These are phyloP conservation scores for Trypanosoma lewisi DNA, from an alignment of 208 protist genomes.

Conservation along the genomic window DNA sequence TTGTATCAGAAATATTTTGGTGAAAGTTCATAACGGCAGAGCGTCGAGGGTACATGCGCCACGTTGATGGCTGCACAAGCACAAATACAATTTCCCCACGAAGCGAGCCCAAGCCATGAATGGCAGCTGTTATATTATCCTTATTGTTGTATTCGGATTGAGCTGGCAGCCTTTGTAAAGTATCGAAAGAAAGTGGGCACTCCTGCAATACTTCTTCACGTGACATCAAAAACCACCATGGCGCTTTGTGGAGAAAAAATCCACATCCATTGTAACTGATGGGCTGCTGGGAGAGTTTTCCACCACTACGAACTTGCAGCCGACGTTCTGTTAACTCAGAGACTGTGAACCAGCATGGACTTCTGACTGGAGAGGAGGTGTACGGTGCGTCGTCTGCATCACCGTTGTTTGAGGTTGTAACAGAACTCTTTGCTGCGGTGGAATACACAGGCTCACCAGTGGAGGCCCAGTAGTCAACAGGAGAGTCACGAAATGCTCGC, in stretches of 20 bases:
- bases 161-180: not conserved
- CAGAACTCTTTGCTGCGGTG: not conserved
- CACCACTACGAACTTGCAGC: slow-evolving; percentile 8
- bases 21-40: slow-evolving; percentile 20
- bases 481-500: not conserved
- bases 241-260: slow-evolving; percentile 24
- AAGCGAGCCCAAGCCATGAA: not conserved
- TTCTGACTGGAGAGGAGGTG: not conserved
- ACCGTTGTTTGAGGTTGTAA: not conserved
- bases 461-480: slow-evolving; percentile 14
- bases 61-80: not conserved
- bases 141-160: not conserved
- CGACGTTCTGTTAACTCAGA: slow-evolving; percentile 1
- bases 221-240: slow-evolving; percentile 16
- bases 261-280: slow-evolving; percentile 18
- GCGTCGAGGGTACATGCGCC: slow-evolving; percentile 9
- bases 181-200: slow-evolving; percentile 2
- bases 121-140: not conserved
- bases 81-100: slow-evolving; percentile 11
- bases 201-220: slow-evolving; percentile 5
- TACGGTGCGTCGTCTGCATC: not conserved
- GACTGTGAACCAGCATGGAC: slow-evolving; percentile 18
- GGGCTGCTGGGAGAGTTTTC: slow-evolving; percentile 2
- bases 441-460: slow-evolving; percentile 8
- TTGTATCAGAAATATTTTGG: not conserved